Conservation (phyloP, 2,329 filamentous ascomycete species). For the Fusarium domesticum region DNA sequence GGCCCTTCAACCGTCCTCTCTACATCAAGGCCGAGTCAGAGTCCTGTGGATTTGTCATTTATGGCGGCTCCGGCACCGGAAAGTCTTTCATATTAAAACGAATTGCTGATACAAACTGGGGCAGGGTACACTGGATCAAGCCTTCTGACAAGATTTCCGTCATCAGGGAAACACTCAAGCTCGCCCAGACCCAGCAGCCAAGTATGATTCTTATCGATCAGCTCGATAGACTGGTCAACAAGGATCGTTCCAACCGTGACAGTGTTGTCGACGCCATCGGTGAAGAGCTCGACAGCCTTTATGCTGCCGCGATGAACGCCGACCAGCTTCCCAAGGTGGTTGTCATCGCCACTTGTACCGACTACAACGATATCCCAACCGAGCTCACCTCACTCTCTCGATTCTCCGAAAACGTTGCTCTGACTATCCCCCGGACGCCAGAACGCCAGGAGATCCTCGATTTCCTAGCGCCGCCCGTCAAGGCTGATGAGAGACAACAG, state of each 20-base stretch:
- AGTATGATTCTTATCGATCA: constrained; percentile 79
- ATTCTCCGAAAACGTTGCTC: constrained; percentile 65
- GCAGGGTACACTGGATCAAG: constrained; percentile 61
- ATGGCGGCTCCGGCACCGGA: constrained; percentile 80
- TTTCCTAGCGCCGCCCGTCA: constrained; percentile 50
- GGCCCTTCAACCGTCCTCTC: constrained; percentile 47
- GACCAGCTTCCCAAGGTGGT: constrained; percentile 56
- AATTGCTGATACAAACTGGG: constrained; percentile 68
- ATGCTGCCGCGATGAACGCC: constrained; percentile 36
- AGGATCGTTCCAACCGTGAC: constrained; percentile 50
- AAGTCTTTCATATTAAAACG: constrained; percentile 73
- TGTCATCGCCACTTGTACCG: constrained; percentile 69
- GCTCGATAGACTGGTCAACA: constrained; percentile 66
- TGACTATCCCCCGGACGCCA: constrained; percentile 71
- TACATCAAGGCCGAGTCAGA: constrained; percentile 31
- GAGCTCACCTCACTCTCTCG: constrained; percentile 63
- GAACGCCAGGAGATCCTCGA: constrained; percentile 73
- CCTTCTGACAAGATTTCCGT: constrained; percentile 54
- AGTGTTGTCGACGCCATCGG: constrained; percentile 50
- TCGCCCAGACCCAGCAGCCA: constrained; percentile 66
- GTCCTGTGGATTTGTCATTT: constrained; percentile 65
- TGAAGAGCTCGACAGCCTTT: constrained; percentile 56
- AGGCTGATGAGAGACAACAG: constrained; percentile 46
- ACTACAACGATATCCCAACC: constrained; percentile 70
- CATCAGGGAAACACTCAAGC: constrained; percentile 66